Percentiles rank a stretch among this genome's conserved stretches.
These are phyloP conservation scores for Pseudopyrenochaeta lycopersici DNA, from an alignment of 2,329 filamentous ascomycete species.

Conservation along the genomic window DNA sequence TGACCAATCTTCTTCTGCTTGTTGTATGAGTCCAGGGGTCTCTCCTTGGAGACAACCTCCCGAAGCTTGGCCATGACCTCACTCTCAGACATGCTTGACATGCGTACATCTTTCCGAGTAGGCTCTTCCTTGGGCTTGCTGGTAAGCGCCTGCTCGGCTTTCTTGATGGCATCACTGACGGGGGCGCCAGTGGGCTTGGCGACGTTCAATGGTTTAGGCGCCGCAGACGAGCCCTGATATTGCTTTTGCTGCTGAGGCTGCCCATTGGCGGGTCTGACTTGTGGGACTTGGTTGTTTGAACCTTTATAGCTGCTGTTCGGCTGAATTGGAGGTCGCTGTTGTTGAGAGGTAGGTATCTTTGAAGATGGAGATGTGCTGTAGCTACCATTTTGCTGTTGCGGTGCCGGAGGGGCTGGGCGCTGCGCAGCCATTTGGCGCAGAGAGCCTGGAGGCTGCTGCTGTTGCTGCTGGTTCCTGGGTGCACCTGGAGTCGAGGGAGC, in stretches of 20 bases:
- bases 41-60: conserved; percentile 94
- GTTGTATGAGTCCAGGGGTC: conserved; percentile 93
- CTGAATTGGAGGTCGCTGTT: conserved; percentile 54
- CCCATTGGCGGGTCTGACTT: conserved; percentile 55
- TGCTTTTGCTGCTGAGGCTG: conserved; percentile 47
- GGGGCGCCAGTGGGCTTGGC: conserved; percentile 59
- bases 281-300: conserved; percentile 51
- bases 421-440: conserved; percentile 71
- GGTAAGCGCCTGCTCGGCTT: conserved; percentile 87
- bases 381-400: conserved; percentile 51
- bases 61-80: conserved; percentile 97
- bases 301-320: conserved; percentile 51
- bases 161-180: conserved; percentile 77
- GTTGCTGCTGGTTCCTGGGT: conserved; percentile 60
- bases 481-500: conserved; percentile 78
- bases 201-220: conserved; percentile 65
- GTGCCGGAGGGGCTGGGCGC: conserved; percentile 81
- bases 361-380: conserved; percentile 40
- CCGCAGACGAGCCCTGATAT: conserved; percentile 55
- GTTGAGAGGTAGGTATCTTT: conserved; percentile 35
- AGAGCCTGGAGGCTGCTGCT: conserved; percentile 60
- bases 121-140: conserved; percentile 73
- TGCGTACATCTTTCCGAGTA: conserved; percentile 90
- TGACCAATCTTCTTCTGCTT: conserved; percentile 99
- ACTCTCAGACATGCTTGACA: conserved; percentile 97